Conservation (phyloP, 768 basidiomycete species). For the Aureoboletus auriporus region DNA sequence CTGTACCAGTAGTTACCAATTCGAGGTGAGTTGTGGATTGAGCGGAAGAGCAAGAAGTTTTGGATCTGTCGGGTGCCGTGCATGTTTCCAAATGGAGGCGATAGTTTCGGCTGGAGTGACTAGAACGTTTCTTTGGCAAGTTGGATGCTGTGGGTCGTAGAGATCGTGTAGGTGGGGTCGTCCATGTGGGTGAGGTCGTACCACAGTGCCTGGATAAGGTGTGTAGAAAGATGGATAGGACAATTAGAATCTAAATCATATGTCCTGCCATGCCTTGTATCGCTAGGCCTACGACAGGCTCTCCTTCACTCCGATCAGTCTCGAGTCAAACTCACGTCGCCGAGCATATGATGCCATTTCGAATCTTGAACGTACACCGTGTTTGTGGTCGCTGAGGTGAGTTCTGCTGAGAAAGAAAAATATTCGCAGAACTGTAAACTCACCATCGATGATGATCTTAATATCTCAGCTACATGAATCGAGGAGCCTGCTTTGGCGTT, state of each 20-base stretch:
- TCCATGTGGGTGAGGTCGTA: neutral
- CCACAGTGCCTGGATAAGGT: neutral
- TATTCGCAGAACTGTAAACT: neutral
- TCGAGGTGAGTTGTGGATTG: too few relatives aligned
- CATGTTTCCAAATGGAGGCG: neutral
- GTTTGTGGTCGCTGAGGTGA: slow-evolving; percentile 34
- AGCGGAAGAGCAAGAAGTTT: neutral
- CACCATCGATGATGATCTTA: slow-evolving; percentile 43
- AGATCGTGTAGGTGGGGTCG: too few relatives aligned
- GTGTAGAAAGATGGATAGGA: too few relatives aligned
- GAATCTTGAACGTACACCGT: too few relatives aligned
- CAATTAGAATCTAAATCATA: too few relatives aligned
- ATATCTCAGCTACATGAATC: slow-evolving; percentile 37
- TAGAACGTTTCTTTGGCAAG: neutral
- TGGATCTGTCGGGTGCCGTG: neutral
- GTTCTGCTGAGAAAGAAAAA: neutral
- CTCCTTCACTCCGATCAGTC: neutral
- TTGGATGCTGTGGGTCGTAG: too few relatives aligned
- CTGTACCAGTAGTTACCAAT: neutral
- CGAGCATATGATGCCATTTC: slow-evolving; percentile 27
- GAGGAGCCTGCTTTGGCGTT: slow-evolving; percentile 16
- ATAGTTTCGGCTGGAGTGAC: neutral
- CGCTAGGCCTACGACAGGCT: neutral
- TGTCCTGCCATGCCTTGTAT: too few relatives aligned
- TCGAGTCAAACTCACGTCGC: too few relatives aligned